These are phyloP conservation scores for Laburnicola sp. DNA, from an alignment of 2,329 filamentous ascomycete genomes.

Conservation along the genomic window DNA sequence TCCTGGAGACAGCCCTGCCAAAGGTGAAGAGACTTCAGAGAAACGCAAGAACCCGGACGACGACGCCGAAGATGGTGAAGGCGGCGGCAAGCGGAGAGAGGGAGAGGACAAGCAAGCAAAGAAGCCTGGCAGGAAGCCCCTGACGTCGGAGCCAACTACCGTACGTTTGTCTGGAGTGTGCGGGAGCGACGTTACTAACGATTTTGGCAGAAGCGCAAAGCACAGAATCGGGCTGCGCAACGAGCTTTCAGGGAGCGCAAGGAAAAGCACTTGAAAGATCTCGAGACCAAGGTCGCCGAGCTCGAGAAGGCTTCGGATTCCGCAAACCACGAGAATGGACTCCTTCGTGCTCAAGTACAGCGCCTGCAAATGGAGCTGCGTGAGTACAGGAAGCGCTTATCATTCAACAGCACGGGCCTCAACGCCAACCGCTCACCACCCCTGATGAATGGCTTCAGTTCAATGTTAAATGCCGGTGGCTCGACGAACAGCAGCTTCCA, in stretches of 20 bases:
- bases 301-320: constrained; percentile 80
- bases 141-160: constrained; percentile 93
- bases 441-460: constrained; percentile 49
- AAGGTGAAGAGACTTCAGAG: constrained; percentile 52
- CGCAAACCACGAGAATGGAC: constrained; percentile 80
- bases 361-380: constrained; percentile 81
- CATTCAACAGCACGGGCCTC: constrained; percentile 58
- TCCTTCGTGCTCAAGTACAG: constrained; percentile 84
- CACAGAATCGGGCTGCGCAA: constrained; percentile 66
- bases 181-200: constrained; percentile 25
- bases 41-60: constrained; percentile 76
- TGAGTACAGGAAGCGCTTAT: constrained; percentile 87
- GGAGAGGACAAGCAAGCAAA: constrained; percentile 84
- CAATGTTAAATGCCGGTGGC: constrained; percentile 56
- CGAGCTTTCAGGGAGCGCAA: constrained; percentile 65
- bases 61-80: constrained; percentile 64
- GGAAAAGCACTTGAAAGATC: constrained; percentile 66
- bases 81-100: constrained; percentile 75
- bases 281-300: constrained; percentile 69
- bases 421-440: constrained; percentile 54
- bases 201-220: constrained; percentile 78
- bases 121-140: constrained; percentile 93
- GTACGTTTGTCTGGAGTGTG: constrained; percentile 61
- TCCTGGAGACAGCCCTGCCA: constrained; percentile 58
- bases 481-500: constrained; percentile 80